A percentile compares a stretch with the other conserved stretches of the same genome.
These are phyloP conservation scores for Cladochytrium tenue DNA, from an alignment of 371 early-diverging fungal genomes.

Conservation along the genomic window DNA sequence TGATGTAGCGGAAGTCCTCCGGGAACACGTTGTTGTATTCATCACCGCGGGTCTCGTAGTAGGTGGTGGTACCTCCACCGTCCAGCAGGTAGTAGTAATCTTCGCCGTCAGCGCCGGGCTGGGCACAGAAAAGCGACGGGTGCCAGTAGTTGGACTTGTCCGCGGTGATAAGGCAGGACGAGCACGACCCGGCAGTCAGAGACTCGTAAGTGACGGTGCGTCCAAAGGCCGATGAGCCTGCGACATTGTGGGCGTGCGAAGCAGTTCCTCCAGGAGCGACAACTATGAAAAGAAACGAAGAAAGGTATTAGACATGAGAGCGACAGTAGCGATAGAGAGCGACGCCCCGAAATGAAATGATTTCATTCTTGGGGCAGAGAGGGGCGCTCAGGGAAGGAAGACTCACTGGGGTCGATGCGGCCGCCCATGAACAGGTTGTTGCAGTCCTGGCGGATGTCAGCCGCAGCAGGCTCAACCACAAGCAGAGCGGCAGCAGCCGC, in stretches of 20 bases:
- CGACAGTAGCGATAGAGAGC: too few relatives aligned
- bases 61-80: slow-evolving; percentile 7
- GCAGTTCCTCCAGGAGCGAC: not conserved
- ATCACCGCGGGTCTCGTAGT: slow-evolving; percentile 9
- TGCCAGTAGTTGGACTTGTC: slow-evolving; percentile 6
- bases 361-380: too few relatives aligned
- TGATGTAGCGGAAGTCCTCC: slow-evolving; percentile 2
- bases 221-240: not conserved
- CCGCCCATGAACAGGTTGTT: too few relatives aligned
- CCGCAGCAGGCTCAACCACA: too few relatives aligned
- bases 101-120: not conserved
- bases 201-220: slow-evolving; percentile 1
- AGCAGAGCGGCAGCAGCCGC: too few relatives aligned
- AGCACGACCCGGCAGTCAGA: not conserved
- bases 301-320: too few relatives aligned
- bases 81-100: slow-evolving; percentile 1
- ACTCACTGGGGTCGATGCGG: too few relatives aligned
- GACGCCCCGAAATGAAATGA: too few relatives aligned
- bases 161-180: not conserved
- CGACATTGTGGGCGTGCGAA: slow-evolving; percentile 1
- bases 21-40: slow-evolving; percentile 11
- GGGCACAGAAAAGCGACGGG: slow-evolving; percentile 1
- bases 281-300: too few relatives aligned
- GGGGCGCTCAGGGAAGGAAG: too few relatives aligned
- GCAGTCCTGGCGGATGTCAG: too few relatives aligned